Evolutionary conservation across 2,329 filamentous ascomycete species (phyloP), one percentile per base, ranked within the genome.

Genomic region (Paecilomyces sp.): DNA sequence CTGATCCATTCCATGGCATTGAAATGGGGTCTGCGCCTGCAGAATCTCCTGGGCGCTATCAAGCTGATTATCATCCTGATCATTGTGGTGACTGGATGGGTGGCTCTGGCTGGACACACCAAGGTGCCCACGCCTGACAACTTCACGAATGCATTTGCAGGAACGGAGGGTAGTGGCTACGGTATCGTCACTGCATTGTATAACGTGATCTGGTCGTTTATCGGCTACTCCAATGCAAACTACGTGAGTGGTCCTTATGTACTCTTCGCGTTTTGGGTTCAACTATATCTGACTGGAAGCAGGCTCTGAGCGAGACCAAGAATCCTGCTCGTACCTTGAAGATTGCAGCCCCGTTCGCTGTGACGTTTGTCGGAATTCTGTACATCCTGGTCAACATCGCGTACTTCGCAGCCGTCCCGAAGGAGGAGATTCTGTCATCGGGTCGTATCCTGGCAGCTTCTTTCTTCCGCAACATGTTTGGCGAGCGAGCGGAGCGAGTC

Each of bases 381-480:
- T 86, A 86, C 67, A 80, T 85, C 70, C 74, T 85, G 51, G 77
- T 80, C 69, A 85, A 85, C 67, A 76, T 85, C 34, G 81, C 83
- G 22, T 85, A 85, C 69, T 85, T 86, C 64, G 79, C 82, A 3
- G 83, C 82, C 7, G 82, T 85, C 0, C 80, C 83, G 18, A 80
- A 80, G 61, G 78, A 82, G 5, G 80, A 85, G 59, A 83, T 87
- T 62, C 72, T 79, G 15, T 71, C 74, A 2, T 81, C 81, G 0
- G 83, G 82, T 18, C 79, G 80, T 24, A 79, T 84, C 1, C 79
- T 85, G 2, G 84, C 83, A 0, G 83, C 81, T 0, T 75, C 79
- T 3, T 85, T 86, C 70, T 85, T 87, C 72, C 77, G 79, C 60
- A 84, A 85, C 1, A 82, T 86, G 50, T 87, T 88, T 59, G 84